Percentiles rank a stretch among this genome's conserved stretches.
Conservation (phyloP, 2,329 filamentous ascomycete genomes). For the Aspergillus unguis region DNA sequence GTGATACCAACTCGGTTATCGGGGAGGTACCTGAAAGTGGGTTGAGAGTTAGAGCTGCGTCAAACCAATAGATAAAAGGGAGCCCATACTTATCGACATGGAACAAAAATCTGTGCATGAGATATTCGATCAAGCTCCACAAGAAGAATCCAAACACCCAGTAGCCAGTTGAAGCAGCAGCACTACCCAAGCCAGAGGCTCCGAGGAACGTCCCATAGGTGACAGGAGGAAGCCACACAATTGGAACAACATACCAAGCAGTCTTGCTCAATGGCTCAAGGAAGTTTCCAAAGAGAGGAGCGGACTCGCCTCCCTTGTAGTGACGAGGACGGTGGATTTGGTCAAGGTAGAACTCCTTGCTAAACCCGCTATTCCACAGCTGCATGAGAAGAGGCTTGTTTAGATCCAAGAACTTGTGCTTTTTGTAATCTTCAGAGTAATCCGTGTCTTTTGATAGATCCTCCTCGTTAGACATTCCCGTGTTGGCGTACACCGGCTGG, state of each 20-base stretch:
- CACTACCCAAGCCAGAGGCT: constrained; percentile 56
- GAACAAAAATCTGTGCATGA: constrained; percentile 85
- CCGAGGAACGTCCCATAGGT: constrained; percentile 68
- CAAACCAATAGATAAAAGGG: background rate
- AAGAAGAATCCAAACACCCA: constrained; percentile 69
- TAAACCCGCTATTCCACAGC: constrained; percentile 82
- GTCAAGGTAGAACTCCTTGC: constrained; percentile 93
- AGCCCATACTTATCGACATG: constrained; percentile 78
- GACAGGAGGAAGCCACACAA: constrained; percentile 78
- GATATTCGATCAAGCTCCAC: constrained; percentile 90
- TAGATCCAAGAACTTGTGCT: constrained; percentile 90
- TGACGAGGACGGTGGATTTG: constrained; percentile 94
- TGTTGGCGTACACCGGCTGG: constrained; percentile 51
- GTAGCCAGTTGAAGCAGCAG: constrained; percentile 54
- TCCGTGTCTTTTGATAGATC: constrained; percentile 88
- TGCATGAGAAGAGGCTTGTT: constrained; percentile 80
- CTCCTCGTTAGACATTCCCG: constrained; percentile 84
- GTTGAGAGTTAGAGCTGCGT: constrained; percentile 25
- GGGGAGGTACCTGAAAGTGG: constrained; percentile 66
- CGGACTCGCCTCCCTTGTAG: constrained; percentile 89
- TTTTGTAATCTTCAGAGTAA: constrained; percentile 69
- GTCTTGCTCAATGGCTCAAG: constrained; percentile 96
- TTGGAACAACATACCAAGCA: constrained; percentile 86
- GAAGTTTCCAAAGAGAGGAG: constrained; percentile 95
- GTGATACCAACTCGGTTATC: constrained; percentile 87